phyloP scores from a whole-genome alignment of 1,139 yeast genomes.

The Sugiyamaella grinbergsii region DNA sequence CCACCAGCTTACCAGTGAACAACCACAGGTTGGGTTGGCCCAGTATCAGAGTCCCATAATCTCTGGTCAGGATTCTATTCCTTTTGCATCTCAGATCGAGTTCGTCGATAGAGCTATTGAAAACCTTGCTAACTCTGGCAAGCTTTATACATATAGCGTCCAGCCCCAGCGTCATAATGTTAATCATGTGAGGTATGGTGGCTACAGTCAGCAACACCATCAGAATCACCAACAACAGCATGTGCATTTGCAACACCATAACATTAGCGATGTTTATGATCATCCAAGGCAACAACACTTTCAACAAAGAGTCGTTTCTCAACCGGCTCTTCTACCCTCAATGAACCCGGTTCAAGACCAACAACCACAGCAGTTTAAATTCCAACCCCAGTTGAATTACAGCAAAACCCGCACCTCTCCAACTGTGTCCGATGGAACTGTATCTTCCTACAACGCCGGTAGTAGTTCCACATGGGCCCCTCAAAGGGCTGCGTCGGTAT shows the following conservation, averaged over 20 bases:
- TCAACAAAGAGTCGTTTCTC: slow-evolving; percentile 18
- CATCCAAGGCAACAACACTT: slow-evolving; percentile 8
- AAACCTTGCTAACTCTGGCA: slow-evolving; percentile 23
- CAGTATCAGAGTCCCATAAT: slow-evolving; percentile 5
- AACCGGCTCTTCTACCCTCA: slow-evolving; percentile 11
- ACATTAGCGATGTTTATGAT: slow-evolving; percentile 1
- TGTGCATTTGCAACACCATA: slow-evolving; percentile 11
- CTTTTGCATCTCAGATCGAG: slow-evolving; percentile 24
- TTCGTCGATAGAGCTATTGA: slow-evolving; percentile 25
- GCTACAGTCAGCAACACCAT: slow-evolving; percentile 7
- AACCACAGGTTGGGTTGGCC: not conserved
- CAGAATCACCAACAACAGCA: slow-evolving; percentile 6
- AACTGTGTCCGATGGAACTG: not conserved
- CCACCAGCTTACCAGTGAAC: not conserved
- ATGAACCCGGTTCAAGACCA: not conserved
- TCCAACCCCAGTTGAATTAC: not conserved
- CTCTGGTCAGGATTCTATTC: slow-evolving; percentile 17
- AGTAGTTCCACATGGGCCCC: slow-evolving; percentile 3
- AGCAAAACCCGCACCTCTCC: slow-evolving; percentile 4
- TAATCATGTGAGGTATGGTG: slow-evolving; percentile 1
- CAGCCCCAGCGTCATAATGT: not conserved
- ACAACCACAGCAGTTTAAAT: not conserved
- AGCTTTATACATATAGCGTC: slow-evolving; percentile 18
- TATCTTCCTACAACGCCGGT: not conserved
- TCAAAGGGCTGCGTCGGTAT: slow-evolving; percentile 14